A percentile compares a stretch with the other conserved stretches of the same genome.
Conservation (phyloP, 192 early-diverging fungal genomes). For the Dissophora ornata region DNA sequence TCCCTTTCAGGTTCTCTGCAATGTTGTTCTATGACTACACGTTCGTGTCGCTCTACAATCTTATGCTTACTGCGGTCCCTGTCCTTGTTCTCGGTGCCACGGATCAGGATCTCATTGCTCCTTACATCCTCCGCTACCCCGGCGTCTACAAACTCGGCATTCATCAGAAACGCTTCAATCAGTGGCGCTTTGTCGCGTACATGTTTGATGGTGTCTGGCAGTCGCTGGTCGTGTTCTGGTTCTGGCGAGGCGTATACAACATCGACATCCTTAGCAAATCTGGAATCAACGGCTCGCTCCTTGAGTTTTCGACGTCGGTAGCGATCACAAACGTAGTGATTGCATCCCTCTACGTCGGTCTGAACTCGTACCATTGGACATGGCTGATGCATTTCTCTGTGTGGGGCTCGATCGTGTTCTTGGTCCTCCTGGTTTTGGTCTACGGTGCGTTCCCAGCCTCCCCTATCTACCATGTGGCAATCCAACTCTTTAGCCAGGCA, state of each 20-base stretch:
- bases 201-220: constrained; percentile 94
- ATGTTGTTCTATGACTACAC: constrained; percentile 94
- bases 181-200: constrained; percentile 87
- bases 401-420: constrained; percentile 71
- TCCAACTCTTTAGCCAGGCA: constrained; percentile 69
- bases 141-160: constrained; percentile 88
- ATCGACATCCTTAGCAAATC: constrained; percentile 18
- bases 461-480: constrained; percentile 76
- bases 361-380: constrained; percentile 90
- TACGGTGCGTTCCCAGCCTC: constrained; percentile 70
- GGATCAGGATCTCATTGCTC: constrained; percentile 79
- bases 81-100: constrained; percentile 71
- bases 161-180: constrained; percentile 82
- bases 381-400: constrained; percentile 77
- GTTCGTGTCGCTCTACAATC: constrained; percentile 90
- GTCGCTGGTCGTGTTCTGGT: constrained; percentile 88
- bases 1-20: constrained; percentile 73
- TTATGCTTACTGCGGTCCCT: constrained; percentile 77
- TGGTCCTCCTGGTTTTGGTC: constrained; percentile 73
- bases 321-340: constrained; percentile 82
- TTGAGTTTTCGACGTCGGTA: constrained; percentile 83
- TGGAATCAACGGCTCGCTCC: constrained; percentile 53
- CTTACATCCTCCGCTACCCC: constrained; percentile 67
- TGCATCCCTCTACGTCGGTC: constrained; percentile 82
- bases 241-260: constrained; percentile 73